Percentiles rank a stretch among this genome's conserved stretches.
These are phyloP conservation scores for Endothia cerciana DNA, from an alignment of 2,329 filamentous ascomycete species.

Conservation along the genomic window DNA sequence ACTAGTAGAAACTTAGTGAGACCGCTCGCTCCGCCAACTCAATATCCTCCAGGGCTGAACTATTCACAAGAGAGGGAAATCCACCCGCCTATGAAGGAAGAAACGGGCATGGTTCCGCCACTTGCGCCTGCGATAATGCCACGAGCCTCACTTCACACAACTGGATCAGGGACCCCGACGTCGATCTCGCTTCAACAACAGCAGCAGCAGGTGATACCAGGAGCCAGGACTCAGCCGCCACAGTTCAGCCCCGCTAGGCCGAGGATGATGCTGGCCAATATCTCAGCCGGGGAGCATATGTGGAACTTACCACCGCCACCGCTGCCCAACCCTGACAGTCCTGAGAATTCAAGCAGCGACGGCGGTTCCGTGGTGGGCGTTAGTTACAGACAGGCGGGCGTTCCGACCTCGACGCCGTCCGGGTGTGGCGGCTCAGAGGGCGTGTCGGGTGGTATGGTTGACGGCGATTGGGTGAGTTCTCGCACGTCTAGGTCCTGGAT, in stretches of 20 bases:
- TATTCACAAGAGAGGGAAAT: neutral
- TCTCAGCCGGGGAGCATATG: slow-evolving; percentile 52
- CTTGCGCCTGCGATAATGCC: neutral
- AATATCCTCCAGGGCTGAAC: slow-evolving; percentile 11
- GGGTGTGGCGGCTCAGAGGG: neutral
- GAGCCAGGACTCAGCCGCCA: slow-evolving; percentile 1
- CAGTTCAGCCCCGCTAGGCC: slow-evolving; percentile 20
- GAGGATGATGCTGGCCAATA: slow-evolving; percentile 49
- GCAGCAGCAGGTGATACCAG: slow-evolving; percentile 27
- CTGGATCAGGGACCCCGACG: slow-evolving; percentile 6
- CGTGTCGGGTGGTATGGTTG: neutral
- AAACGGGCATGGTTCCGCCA: neutral
- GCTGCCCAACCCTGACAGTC: slow-evolving; percentile 46
- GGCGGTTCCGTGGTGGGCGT: slow-evolving; percentile 39
- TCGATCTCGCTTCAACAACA: slow-evolving; percentile 12
- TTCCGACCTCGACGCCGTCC: slow-evolving; percentile 10
- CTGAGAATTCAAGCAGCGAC: slow-evolving; percentile 47
- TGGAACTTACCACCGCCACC: slow-evolving; percentile 48
- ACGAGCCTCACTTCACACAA: neutral
- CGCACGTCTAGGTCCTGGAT: neutral
- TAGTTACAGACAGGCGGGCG: slow-evolving; percentile 23
- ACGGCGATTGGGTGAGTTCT: slow-evolving; percentile 24
- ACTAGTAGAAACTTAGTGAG: neutral
- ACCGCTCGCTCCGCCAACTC: neutral
- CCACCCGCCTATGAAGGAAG: slow-evolving; percentile 10